Conservation (phyloP, 805 yeast genomes). For the Pichia nanzhaoensis region DNA sequence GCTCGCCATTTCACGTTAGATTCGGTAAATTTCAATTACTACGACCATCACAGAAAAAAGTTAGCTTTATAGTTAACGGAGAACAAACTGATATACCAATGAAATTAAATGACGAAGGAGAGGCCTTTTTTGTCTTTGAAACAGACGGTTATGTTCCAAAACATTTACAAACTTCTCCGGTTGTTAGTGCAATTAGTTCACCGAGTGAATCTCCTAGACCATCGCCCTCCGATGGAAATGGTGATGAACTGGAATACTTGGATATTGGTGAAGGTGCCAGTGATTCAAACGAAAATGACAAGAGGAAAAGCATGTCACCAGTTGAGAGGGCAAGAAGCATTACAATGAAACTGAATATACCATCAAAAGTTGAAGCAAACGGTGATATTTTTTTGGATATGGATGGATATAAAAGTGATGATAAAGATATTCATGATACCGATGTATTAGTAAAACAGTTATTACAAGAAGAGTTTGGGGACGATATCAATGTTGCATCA, state of each 20-base stretch:
- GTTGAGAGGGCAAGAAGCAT: conserved; percentile 55
- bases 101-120: conserved; percentile 97
- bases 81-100: conserved; percentile 76
- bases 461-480: conserved; percentile 68
- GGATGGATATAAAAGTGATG: conserved; percentile 91
- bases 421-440: conserved; percentile 65
- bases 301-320: conserved; percentile 16
- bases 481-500: conserved; percentile 38
- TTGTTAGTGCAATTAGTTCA: conserved; percentile 58
- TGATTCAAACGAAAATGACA: not conserved
- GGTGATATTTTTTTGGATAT: conserved; percentile 90
- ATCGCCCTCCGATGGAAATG: conserved; percentile 13
- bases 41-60: conserved; percentile 92
- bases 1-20: conserved; percentile 95
- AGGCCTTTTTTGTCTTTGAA: conserved; percentile 94
- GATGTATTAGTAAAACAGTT: conserved; percentile 71
- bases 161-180: conserved; percentile 81
- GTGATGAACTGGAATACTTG: conserved; percentile 45
- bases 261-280: conserved; percentile 36
- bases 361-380: conserved; percentile 77
- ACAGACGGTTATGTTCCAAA: conserved; percentile 68
- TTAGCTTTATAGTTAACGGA: conserved; percentile 82
- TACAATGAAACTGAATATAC: conserved; percentile 69
- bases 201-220: conserved; percentile 37
- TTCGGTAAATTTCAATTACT: conserved; percentile 91